Base-by-base conservation (phyloP, 768 basidiomycete genomes). In the Hypholoma fasciculare region DNA sequence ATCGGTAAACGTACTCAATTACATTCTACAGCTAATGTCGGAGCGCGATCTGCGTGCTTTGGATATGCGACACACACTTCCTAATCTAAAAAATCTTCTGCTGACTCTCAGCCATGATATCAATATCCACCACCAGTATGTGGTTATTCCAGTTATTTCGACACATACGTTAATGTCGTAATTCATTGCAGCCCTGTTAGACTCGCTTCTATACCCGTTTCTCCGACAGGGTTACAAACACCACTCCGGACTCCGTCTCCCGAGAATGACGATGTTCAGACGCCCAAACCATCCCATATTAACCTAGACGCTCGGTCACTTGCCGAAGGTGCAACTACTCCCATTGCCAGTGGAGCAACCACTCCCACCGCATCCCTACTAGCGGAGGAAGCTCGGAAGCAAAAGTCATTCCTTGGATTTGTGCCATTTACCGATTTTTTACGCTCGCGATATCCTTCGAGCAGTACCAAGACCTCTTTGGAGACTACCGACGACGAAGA, bases 41-140 rank as follows among this genome's bases (percentile, higher is more conserved):
- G 92, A 96, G 65, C 87, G 89, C n/a, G 85, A 91, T 68, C 77
- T 98, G 56, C 88, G 89, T 43, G 89, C 94, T 19, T 74, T 96
- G 65, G 97, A 99, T 75, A 87, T 96, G 76, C 85, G 96, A 49
- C 96, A 99, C 70, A 98, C 97, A 3, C 79, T 99, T 27, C 95
- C 96, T 42, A 99, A 99, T 76, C 81, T 99, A 61, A 98, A 97
- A 77, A 95, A 95, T 66, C 79, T 98, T 17, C 71, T 98, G 53
- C 82, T 98, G 30, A 95, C 92, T 11, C 78, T 96, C 62, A 92
- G 89, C 54, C 84, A 87, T 65, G 89, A 87, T 49, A 86, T 87
- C 65, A 78, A 76, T 46, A 72, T 77, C 27, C 74, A 71, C 52
- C 63, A 76, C 36, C 70, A 61, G 88, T 88, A 65, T 69, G 82